Base-by-base conservation (phyloP, 108 stramenopile genomes). In the Nitzschia sp. region DNA sequence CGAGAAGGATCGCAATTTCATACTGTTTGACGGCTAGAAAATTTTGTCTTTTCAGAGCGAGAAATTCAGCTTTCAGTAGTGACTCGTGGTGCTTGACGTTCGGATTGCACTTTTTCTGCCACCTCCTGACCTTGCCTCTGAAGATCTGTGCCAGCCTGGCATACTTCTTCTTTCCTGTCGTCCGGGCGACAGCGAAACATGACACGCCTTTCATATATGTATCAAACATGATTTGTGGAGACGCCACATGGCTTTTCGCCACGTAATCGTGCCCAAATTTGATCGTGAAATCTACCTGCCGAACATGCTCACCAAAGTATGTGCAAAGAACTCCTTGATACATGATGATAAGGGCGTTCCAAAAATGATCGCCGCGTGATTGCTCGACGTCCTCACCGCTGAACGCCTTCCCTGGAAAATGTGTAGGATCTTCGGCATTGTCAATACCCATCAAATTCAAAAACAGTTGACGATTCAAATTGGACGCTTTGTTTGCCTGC, bases 161-260 rank as follows among this genome's bases (percentile, higher is more conserved):
- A 29, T 66, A 66, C 9, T 51, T 48, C 27, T 51, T 66, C 30
- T 51, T 48, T 11, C 49, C 49, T 13, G 64, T 66, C 15, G 4
- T 3, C 3, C 64, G n/a, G 13, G 64, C 64, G 23, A 48, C 64
- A 11, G 64, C 64, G 19, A 66, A 66, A 19, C 64, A 66, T 17
- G 64, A 66, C 2, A 66, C 64, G 13, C 64, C 46, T 17, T 66
- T 66, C 47, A 48, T 51, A 29, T 27, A 51, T 8, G 64, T 34
- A 30, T 66, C 64, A 11, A 17, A 48, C 49, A 51, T 27, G 48
- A 25, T 30, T 18, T 15, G 4, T 3, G 46, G 46, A 13, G 64
- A 19, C 25, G 47, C 64, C 11, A 51, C 48, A 8, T 24, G 6
- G 6, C 28, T 13, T 26, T 51, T 66, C 2, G 25, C 29, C 46